phyloP scores from a whole-genome alignment of 2,329 filamentous ascomycete species.

The Pseudophaeomoniella oleicola region DNA sequence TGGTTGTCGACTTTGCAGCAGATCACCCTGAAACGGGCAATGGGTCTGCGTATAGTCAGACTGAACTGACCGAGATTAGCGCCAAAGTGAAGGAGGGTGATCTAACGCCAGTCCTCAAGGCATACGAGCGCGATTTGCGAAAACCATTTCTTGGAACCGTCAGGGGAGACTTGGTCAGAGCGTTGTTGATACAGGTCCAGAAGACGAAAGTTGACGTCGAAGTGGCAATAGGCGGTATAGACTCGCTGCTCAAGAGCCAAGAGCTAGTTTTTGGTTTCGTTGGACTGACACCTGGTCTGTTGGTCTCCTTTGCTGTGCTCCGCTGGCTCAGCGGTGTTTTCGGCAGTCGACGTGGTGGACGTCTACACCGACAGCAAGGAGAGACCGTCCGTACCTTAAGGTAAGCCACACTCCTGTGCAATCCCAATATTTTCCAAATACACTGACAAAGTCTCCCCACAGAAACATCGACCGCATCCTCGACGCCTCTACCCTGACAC shows the following conservation, averaged over 20 bases:
- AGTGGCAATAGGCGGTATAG: constrained; percentile 88
- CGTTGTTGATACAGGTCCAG: constrained; percentile 88
- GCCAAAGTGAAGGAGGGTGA: constrained; percentile 80
- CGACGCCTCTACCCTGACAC: constrained; percentile 50
- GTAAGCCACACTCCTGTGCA: constrained; percentile 16
- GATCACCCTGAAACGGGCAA: constrained; percentile 60
- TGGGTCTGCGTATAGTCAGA: constrained; percentile 44
- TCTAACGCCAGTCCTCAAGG: constrained; percentile 75
- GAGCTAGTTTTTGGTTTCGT: constrained; percentile 94
- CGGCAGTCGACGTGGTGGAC: constrained; percentile 54
- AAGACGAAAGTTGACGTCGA: constrained; percentile 99
- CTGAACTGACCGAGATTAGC: constrained; percentile 59
- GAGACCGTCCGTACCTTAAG: constrained; percentile 65
- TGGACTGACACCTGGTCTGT: constrained; percentile 79
- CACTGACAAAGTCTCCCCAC: constrained; percentile 1
- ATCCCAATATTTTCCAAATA: neutral
- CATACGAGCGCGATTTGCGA: constrained; percentile 79
- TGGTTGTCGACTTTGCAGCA: constrained; percentile 91
- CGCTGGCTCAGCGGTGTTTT: constrained; percentile 59
- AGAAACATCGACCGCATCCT: constrained; percentile 74
- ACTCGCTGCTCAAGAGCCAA: constrained; percentile 86
- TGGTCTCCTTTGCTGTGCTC: constrained; percentile 63
- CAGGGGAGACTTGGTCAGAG: constrained; percentile 73
- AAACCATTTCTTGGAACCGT: constrained; percentile 71
- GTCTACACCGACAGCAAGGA: constrained; percentile 49